Evolutionary conservation across 352 stramenopile genomes (phyloP), one percentile per base, ranked within the genome.

Genomic region (Pythium brassicae): DNA sequence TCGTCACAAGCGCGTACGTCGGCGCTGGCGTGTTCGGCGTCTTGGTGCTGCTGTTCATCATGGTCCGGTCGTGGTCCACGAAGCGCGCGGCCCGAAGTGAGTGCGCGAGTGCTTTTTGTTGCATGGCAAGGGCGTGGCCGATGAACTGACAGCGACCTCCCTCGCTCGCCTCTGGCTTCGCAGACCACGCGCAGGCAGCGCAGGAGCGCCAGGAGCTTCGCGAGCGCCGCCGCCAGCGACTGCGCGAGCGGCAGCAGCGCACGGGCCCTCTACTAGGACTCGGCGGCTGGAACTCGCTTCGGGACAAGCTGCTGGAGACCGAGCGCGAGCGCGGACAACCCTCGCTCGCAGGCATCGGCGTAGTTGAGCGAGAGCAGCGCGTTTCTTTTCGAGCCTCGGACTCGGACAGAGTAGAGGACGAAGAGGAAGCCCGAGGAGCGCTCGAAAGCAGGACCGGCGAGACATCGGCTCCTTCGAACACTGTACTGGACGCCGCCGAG

Each of bases 261-360:
- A 55, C 58, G 1, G 58, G 58, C 0, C 58, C 58, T 17, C 32
- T 46, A 3, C 50, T 64, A n/a, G 34, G 34, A 1, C 46, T 64
- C 35, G 46, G 23, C 12, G 58, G 34, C 14, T 64, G 58, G 58
- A 64, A 58, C 35, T 59, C 50, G 45, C 35, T 64, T 32, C 58
- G 58, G 2, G 58, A 58, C 52, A 58, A 58, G 22, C 52, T 64
- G 11, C 51, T 64, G 25, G 58, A 58, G 39, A 59, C 35, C 34
- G 58, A 64, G 44, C 58, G 52, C 35, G 58, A 64, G 25, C 35
- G 45, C 26, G 45, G 39, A 1, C 56, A 51, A 22, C 50, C 43
- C 3, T 43, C 51, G 11, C 50, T 64, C 58, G 58, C 54, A 23
- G 45, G 42, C 32, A 39, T 53, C 17, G 44, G 50, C 26, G 39